phyloP scores from a whole-genome alignment of 2,329 filamentous ascomycete species.

The Fusarium ramigenum region DNA sequence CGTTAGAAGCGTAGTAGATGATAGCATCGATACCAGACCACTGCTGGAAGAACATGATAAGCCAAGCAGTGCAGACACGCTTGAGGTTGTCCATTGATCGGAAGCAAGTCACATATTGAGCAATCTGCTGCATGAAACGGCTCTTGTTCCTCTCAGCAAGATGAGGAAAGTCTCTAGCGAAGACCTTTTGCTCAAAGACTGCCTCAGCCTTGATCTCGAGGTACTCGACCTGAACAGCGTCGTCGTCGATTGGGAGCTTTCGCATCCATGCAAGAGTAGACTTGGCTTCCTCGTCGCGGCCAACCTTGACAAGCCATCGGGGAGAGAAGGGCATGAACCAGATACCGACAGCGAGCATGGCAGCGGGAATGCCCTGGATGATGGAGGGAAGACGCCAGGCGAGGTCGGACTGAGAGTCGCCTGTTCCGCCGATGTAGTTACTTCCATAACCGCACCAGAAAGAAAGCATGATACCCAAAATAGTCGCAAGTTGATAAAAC shows the following conservation, averaged over 20 bases:
- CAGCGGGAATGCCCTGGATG: constrained; percentile 55
- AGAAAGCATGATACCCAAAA: constrained; percentile 56
- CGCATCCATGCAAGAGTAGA: constrained; percentile 20
- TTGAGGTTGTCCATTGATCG: constrained; percentile 62
- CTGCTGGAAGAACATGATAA: constrained; percentile 69
- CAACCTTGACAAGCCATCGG: constrained; percentile 78
- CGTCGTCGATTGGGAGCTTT: constrained; percentile 61
- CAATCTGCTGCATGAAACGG: constrained; percentile 55
- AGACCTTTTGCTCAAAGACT: constrained; percentile 77
- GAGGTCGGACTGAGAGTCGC: constrained; percentile 54
- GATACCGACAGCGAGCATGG: constrained; percentile 73
- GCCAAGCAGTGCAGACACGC: constrained; percentile 70
- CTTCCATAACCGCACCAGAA: constrained; percentile 59
- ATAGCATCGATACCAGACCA: constrained; percentile 48
- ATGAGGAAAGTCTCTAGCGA: constrained; percentile 66
- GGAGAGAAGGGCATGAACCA: constrained; percentile 83
- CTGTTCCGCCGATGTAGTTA: constrained; percentile 59
- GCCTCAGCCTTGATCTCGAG: constrained; percentile 85
- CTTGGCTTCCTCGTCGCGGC: constrained; percentile 72
- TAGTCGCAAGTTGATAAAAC: constrained; percentile 65
- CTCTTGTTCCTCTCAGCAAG: constrained; percentile 52
- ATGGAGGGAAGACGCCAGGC: constrained; percentile 57
- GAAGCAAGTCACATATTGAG: constrained; percentile 54
- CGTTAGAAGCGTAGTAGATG: constrained; percentile 61
- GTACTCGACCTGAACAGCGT: constrained; percentile 77